Evolutionary conservation across 73 alveolate species (phyloP), one percentile per base, ranked within the genome.

Genomic region (Paramecium pentaurelia): DNA sequence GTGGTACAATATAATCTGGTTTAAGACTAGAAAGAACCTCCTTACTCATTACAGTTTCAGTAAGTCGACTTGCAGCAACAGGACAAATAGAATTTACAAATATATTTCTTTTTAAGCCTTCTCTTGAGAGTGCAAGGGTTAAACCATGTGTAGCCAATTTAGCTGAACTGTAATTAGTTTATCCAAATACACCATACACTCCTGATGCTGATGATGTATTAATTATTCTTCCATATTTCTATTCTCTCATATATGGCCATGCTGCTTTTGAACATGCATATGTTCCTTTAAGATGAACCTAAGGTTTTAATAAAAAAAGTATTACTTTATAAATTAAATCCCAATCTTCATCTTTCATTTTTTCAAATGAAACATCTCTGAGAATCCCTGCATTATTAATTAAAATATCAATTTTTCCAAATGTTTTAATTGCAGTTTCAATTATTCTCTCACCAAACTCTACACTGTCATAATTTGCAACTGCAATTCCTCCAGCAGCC

Each of bases 301-400:
- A 37, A 14, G n/a, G 16, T 5, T 30, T 36, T 30, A 75, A 99
- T 98, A 2, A 12, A 34, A 34, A 89, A 92, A 34, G 4, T 0
- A 51, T 64, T 59, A 95, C 95, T 71, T 86, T 95, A 94, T 94
- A 77, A 70, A 96, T 94, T 71, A 93, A 87, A 87, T 97, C 98
- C 98, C 99, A 95, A 94, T 97, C 99, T 49, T 88, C 86, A 10
- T 97, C 99, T 9, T 96, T 93, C 98, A 98, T 97, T 93, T 97
- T 97, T 68, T 75, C 89, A 93, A 98, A 95, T 80, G 97, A 83
- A 60, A 96, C 96, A 92, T 98, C 99, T 80, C 99, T 95, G 8
- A 98, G 93, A 28, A 98, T 97, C n/a, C 99, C 99, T n/a, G 99
- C 99, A 68, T 98, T 98, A 97, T 98, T 98, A 89, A 98, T 94